A percentile compares a stretch with the other conserved stretches of the same genome.
phyloP scores from a whole-genome alignment of 495 filamentous ascomycete genomes.

The Penicillium lagena region DNA sequence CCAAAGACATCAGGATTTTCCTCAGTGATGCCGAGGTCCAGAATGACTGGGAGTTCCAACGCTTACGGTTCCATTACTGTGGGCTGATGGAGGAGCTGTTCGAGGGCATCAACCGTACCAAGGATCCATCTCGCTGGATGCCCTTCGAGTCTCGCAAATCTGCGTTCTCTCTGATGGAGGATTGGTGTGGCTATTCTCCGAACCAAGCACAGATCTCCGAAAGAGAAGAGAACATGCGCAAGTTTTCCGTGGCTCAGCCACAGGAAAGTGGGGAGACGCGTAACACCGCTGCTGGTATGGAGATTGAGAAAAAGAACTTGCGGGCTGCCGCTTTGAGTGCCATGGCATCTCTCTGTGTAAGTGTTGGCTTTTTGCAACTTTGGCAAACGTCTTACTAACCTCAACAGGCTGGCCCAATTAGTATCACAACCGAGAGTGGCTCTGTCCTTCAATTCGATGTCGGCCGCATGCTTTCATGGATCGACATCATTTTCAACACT shows the following conservation, averaged over 20 bases:
- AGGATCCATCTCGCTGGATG: constrained; percentile 85
- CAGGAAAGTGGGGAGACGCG: constrained; percentile 63
- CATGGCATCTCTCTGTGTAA: constrained; percentile 88
- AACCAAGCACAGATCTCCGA: constrained; percentile 78
- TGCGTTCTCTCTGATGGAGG: constrained; percentile 92
- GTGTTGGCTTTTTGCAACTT: constrained; percentile 11
- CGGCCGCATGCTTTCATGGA: constrained; percentile 86
- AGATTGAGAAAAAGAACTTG: constrained; percentile 91
- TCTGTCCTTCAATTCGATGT: constrained; percentile 85
- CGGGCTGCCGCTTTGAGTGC: constrained; percentile 86
- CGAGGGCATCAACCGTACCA: constrained; percentile 81
- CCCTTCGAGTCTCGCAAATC: constrained; percentile 93
- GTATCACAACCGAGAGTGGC: constrained; percentile 77
- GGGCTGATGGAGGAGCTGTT: constrained; percentile 89
- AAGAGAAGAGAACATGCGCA: constrained; percentile 82
- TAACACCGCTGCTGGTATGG: constrained; percentile 78
- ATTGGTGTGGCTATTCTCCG: constrained; percentile 97
- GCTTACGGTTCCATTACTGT: constrained; percentile 86
- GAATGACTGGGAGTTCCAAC: constrained; percentile 94
- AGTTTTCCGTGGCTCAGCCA: constrained; percentile 64
- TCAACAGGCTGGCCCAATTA: constrained; percentile 72
- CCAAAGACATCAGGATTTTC: constrained; percentile 88
- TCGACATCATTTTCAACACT: constrained; percentile 87
- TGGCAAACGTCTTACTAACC: constrained; percentile 1
- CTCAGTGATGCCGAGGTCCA: constrained; percentile 91